Evolutionary conservation across 2,329 filamentous ascomycete genomes (phyloP), one percentile per base, ranked within the genome.

Genomic region (Penicillium expansum): DNA sequence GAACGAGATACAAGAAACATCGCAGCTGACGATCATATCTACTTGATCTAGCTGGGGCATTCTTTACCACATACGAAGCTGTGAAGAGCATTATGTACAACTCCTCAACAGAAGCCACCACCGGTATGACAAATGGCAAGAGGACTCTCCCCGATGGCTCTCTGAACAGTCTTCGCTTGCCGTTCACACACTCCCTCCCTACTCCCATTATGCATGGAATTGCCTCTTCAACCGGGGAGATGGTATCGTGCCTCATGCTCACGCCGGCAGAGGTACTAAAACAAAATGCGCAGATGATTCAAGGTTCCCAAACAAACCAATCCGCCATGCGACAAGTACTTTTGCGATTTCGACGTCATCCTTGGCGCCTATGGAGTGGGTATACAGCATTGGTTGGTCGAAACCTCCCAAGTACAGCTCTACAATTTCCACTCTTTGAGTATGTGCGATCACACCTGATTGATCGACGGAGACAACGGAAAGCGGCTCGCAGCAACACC

Each of bases 261-360:
- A 93, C 92, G 0, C 92, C 92, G 0, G 91, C 91, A 14, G 92
- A 96, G 72, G 90, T 96, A 8, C 84, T 96, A 61, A 96, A 97
- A 77, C 92, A 96, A 71, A 96, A 96, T 73, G 91, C 92, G 0
- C 92, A 96, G 73, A 92, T 96, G 83, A 79, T 52, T 94, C 0
- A 79, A 79, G 16, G 59, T 51, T 35, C 45, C 69, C 14, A 57
- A 69, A 11, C 44, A 48, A 51, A 58, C 27, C 18, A 20, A 47
- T 79, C 79, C 53, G 80, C 83, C 0, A 85, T 82, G 73, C 43
- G 86, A 6, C 74, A 84, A 69, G 85, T 85, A 0, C 71, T 88
- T 10, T 71, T 74, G 16, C 77, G 78, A 27, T 88, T 89, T 69
- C 77, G 74, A 58, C 80, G 82, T 1, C 79, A 75, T 66, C 86